Conservation (phyloP, 345 rosid species). For the Aquilaria sinensis region DNA sequence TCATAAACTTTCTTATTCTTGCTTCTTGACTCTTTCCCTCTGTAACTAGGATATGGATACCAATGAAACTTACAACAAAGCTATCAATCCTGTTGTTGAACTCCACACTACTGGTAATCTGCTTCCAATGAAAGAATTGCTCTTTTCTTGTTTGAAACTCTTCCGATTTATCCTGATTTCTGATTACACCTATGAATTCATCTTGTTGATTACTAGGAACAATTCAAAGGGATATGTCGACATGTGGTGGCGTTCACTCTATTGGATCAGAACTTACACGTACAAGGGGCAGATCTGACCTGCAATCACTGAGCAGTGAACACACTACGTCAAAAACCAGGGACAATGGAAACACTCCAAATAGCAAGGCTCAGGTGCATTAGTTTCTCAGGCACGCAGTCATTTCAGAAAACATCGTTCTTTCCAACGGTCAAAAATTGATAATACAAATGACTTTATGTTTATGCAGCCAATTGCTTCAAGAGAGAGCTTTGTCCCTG, state of each 20-base stretch:
- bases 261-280: conserved; percentile 96
- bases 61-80: conserved; percentile 22
- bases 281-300: conserved; percentile 55
- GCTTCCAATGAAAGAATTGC: too few relatives aligned
- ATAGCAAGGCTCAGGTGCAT: conserved; percentile 62
- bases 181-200: neutral
- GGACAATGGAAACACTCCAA: conserved; percentile 62
- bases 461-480: conserved; percentile 68
- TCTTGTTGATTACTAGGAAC: conserved; percentile 26
- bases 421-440: neutral
- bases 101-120: conserved; percentile 26
- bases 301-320: conserved; percentile 48
- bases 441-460: neutral
- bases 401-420: neutral
- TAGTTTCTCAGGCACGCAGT: neutral
- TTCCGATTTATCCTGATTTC: neutral
- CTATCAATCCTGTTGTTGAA: conserved; percentile 21
- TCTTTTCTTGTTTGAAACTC: too few relatives aligned
- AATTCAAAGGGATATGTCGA: conserved; percentile 50
- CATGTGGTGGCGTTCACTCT: conserved; percentile 82
- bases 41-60: conserved; percentile 49
- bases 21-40: neutral
- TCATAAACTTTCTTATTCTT: neutral
- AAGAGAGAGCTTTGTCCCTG: conserved; percentile 65
- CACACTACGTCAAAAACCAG: conserved; percentile 49